Conservation (phyloP, 2,329 filamentous ascomycete genomes). For the Chaetomium globosum region DNA sequence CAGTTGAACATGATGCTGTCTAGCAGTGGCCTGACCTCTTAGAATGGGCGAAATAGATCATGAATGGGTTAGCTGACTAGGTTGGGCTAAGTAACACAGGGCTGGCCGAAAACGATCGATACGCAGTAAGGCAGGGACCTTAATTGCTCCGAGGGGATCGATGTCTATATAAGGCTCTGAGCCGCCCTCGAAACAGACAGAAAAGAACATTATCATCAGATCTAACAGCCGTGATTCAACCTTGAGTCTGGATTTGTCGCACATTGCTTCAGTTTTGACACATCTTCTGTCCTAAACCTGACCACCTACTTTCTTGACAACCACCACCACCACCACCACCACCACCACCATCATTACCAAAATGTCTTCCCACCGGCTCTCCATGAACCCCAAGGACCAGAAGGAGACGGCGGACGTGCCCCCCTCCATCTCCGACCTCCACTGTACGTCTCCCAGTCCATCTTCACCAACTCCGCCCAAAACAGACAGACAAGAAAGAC, state of each 20-base stretch:
- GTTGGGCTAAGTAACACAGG: not conserved
- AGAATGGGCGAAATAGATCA: not conserved
- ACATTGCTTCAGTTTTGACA: not conserved
- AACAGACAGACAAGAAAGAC: not conserved
- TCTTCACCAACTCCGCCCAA: not conserved
- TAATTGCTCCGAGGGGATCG: not conserved
- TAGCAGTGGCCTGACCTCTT: not conserved
- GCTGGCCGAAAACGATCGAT: not conserved
- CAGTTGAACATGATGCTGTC: not conserved
- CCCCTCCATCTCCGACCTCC: conserved; percentile 46
- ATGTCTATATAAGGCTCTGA: not conserved
- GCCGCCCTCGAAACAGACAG: not conserved
- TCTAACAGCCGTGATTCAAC: not conserved
- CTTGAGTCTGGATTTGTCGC: not conserved
- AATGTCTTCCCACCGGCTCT: conserved; percentile 31
- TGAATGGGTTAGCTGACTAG: not conserved
- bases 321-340: conserved; percentile 10
- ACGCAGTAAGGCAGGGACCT: not conserved
- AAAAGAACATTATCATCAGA: not conserved
- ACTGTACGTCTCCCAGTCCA: conserved; percentile 44
- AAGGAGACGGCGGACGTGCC: conserved; percentile 31
- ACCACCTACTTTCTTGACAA: not conserved
- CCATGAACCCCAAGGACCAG: conserved; percentile 23
- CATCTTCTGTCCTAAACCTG: not conserved
- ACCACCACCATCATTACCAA: conserved; percentile 9